These are phyloP conservation scores for Saccharomyces eubayanus DNA, from an alignment of 805 yeast species.

Conservation along the genomic window DNA sequence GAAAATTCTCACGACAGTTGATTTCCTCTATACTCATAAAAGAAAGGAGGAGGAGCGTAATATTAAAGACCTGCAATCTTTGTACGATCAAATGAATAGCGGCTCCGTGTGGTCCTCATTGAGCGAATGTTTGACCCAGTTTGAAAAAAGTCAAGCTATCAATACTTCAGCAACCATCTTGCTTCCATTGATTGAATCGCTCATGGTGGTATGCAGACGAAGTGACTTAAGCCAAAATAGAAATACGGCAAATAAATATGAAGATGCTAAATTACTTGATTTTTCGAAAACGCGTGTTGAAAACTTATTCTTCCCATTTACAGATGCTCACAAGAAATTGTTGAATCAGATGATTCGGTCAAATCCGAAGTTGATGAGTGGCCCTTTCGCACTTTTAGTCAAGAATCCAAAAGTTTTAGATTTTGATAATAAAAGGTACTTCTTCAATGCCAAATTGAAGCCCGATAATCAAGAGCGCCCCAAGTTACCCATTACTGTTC, in stretches of 20 bases:
- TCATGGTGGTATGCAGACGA: conserved; percentile 95
- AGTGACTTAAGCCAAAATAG: conserved; percentile 41
- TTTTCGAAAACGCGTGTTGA: conserved; percentile 70
- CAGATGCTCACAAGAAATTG: conserved; percentile 80
- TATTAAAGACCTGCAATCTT: conserved; percentile 42
- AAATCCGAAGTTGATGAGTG: conserved; percentile 89
- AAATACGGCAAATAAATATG: conserved; percentile 49
- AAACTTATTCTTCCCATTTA: conserved; percentile 71
- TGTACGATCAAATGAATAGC: conserved; percentile 62
- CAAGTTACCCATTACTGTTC: conserved; percentile 56
- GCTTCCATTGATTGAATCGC: conserved; percentile 79
- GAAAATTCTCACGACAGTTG: conserved; percentile 79
- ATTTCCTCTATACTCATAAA: conserved; percentile 55
- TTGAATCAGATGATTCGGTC: conserved; percentile 85
- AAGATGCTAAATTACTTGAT: conserved; percentile 50
- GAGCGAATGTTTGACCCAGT: conserved; percentile 57
- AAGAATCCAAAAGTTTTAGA: conserved; percentile 83
- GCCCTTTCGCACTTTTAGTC: conserved; percentile 85
- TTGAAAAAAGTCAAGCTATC: conserved; percentile 51
- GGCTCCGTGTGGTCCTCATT: conserved; percentile 81
- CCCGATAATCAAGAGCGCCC: conserved; percentile 35
- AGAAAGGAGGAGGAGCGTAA: conserved; percentile 18
- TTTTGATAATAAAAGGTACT: conserved; percentile 86
- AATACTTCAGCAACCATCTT: conserved; percentile 68
- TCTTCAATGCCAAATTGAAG: conserved; percentile 70